phyloP scores from a whole-genome alignment of 177 flowering plant genomes.

The Vitis hybrid region DNA sequence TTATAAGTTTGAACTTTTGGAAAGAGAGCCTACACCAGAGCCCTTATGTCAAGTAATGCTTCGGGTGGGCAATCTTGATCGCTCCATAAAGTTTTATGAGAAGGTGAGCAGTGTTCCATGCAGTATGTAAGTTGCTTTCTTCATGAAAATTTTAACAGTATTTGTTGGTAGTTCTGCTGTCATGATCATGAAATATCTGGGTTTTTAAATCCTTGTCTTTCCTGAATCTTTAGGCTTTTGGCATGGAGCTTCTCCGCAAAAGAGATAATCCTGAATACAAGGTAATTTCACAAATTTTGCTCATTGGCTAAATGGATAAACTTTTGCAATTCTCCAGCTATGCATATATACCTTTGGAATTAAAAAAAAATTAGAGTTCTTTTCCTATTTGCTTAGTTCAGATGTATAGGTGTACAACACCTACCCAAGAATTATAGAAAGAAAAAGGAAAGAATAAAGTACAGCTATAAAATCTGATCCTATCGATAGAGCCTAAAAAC shows the following conservation, averaged over 20 bases:
- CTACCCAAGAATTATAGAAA: too few species aligned
- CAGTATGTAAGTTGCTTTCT: neutral
- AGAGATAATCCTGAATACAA: slow-evolving; percentile 37
- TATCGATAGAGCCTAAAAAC: too few species aligned
- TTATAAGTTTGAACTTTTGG: slow-evolving; percentile 41
- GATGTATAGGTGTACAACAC: too few species aligned
- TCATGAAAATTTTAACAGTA: neutral
- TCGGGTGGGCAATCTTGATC: slow-evolving; percentile 47
- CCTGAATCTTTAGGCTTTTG: slow-evolving; percentile 32
- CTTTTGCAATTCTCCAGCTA: neutral
- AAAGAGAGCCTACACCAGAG: slow-evolving; percentile 33
- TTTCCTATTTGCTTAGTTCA: too few species aligned
- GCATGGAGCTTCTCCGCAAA: slow-evolving; percentile 43
- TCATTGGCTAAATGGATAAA: neutral
- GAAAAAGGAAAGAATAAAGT: too few species aligned
- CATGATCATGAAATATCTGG: neutral
- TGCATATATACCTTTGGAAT: too few species aligned
- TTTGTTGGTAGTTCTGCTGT: neutral
- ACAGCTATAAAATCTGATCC: too few species aligned
- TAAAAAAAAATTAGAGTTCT: too few species aligned
- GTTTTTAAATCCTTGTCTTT: slow-evolving; percentile 4
- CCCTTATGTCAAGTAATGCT: slow-evolving; percentile 52
- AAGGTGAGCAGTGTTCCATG: slow-evolving; percentile 25
- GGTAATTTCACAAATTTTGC: slow-evolving; percentile 18
- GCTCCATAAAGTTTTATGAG: slow-evolving; percentile 39